Conservation (phyloP, 805 yeast species). For the Barnettozyma salicaria region DNA sequence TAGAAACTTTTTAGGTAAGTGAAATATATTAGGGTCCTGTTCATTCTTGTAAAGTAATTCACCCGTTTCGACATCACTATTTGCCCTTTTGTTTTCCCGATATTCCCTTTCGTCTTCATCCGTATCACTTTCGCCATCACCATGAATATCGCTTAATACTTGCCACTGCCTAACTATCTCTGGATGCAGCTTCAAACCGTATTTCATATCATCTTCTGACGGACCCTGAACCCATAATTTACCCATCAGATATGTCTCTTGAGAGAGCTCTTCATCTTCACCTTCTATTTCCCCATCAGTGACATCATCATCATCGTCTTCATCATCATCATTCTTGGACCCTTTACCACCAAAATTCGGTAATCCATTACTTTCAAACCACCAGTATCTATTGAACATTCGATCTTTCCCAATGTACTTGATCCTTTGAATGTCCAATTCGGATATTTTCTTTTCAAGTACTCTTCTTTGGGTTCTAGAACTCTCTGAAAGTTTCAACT, state of each 20-base stretch:
- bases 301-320: slow-evolving; percentile 31
- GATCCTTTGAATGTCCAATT: slow-evolving; percentile 72
- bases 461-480: slow-evolving; percentile 43
- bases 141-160: slow-evolving; percentile 4
- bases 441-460: slow-evolving; percentile 57
- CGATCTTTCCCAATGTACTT: slow-evolving; percentile 77
- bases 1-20: slow-evolving; percentile 22
- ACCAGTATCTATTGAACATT: slow-evolving; percentile 85
- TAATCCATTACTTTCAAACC: slow-evolving; percentile 86
- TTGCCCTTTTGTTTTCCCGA: neutral
- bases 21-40: slow-evolving; percentile 2
- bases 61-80: neutral
- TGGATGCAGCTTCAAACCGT: slow-evolving; percentile 28
- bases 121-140: slow-evolving; percentile 16
- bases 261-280: slow-evolving; percentile 42
- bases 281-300: slow-evolving; percentile 40
- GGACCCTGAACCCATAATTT: slow-evolving; percentile 93
- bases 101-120: slow-evolving; percentile 20
- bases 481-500: slow-evolving; percentile 34
- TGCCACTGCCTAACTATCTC: slow-evolving; percentile 28
- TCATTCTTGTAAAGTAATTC: neutral
- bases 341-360: slow-evolving; percentile 42
- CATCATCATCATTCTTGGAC: slow-evolving; percentile 20
- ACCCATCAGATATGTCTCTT: slow-evolving; percentile 70
- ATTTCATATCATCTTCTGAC: slow-evolving; percentile 36